phyloP scores from a whole-genome alignment of 441 rosid species.

The Macaranga tanarius region DNA sequence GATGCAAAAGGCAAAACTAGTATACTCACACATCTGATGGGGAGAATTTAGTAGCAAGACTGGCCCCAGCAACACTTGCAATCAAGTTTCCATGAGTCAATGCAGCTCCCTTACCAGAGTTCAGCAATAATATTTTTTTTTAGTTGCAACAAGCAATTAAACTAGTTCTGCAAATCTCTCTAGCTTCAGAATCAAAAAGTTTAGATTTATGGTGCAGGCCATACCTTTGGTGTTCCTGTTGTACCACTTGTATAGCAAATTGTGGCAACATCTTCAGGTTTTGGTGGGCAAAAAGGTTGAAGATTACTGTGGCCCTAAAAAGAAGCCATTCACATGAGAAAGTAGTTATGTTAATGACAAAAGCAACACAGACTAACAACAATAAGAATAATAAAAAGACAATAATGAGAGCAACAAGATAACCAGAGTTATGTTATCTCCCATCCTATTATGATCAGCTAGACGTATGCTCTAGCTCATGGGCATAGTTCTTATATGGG shows the following conservation, averaged over 20 bases:
- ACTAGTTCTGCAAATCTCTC: slow-evolving; percentile 8
- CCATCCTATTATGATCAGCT: neutral
- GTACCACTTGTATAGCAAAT: slow-evolving; percentile 99
- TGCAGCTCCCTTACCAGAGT: slow-evolving; percentile 70
- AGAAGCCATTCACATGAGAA: slow-evolving; percentile 35
- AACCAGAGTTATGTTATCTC: neutral
- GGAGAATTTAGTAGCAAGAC: slow-evolving; percentile 43
- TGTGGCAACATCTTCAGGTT: slow-evolving; percentile 87
- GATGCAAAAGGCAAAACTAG: slow-evolving; percentile 16
- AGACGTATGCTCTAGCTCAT: neutral
- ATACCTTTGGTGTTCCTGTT: slow-evolving; percentile 98
- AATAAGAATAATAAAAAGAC: neutral
- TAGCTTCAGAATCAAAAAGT: slow-evolving; percentile 18
- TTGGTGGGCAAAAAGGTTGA: slow-evolving; percentile 81
- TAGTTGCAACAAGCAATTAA: slow-evolving; percentile 28
- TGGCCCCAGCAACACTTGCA: slow-evolving; percentile 83
- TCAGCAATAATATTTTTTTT: slow-evolving; percentile 26
- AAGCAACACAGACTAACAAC: neutral
- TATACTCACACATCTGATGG: slow-evolving; percentile 86
- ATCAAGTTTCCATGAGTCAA: slow-evolving; percentile 89
- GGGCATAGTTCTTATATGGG: neutral
- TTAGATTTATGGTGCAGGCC: slow-evolving; percentile 22
- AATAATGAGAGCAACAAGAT: neutral
- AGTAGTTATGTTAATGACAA: slow-evolving; percentile 18
- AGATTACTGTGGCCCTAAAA: slow-evolving; percentile 85